phyloP scores from a whole-genome alignment of 2,329 filamentous ascomycete genomes.

The Didymella pomorum region DNA sequence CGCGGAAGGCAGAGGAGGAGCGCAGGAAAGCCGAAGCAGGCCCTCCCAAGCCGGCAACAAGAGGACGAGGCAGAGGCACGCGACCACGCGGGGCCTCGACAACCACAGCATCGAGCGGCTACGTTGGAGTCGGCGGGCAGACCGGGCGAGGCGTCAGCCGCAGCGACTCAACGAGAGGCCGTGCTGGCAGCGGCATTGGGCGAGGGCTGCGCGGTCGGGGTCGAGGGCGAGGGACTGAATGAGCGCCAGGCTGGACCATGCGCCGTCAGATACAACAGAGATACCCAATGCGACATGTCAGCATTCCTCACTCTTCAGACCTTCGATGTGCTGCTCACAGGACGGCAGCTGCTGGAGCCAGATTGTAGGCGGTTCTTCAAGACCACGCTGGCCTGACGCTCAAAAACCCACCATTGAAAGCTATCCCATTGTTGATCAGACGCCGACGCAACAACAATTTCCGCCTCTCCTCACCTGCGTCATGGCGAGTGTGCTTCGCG shows the following conservation, averaged over 20 bases:
- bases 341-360: too few species aligned
- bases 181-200: conserved; percentile 54
- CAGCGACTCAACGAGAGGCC: conserved; percentile 54
- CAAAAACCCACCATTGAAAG: too few species aligned
- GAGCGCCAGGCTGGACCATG: conserved; percentile 13
- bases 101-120: conserved; percentile 46
- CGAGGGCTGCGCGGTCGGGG: conserved; percentile 50
- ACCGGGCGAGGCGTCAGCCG: conserved; percentile 59
- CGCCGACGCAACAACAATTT: background rate
- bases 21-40: conserved; percentile 70
- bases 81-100: conserved; percentile 44
- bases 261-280: conserved; percentile 18
- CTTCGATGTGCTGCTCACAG: background rate
- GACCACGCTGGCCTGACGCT: too few species aligned
- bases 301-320: background rate
- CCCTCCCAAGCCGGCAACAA: conserved; percentile 52
- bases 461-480: background rate
- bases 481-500: background rate
- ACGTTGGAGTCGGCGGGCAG: conserved; percentile 56
- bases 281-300: conserved; percentile 20
- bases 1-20: conserved; percentile 60
- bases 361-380: too few species aligned
- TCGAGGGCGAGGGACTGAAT: conserved; percentile 30
- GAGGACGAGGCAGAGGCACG: conserved; percentile 48
- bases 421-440: background rate